Evolutionary conservation across 192 early-diverging fungal species (phyloP).

Genomic region (Coemansia sp.): DNA sequence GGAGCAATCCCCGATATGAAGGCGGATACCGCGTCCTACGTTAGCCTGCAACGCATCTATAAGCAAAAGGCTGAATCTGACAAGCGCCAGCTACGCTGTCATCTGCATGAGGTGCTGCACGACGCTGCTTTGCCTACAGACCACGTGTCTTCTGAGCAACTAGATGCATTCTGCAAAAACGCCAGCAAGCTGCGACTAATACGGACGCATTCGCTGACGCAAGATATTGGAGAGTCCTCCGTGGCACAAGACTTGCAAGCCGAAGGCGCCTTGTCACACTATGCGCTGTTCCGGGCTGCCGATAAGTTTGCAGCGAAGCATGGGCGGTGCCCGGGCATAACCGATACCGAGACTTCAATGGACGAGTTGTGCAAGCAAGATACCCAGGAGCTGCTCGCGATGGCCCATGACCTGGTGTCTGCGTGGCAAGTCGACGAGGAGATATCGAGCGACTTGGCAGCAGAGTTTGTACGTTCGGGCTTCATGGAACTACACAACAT

Average conservation of each 20-base stretch:
- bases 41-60: slow-evolving; percentile 81
- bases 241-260: neutral
- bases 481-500: slow-evolving; percentile 77
- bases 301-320: slow-evolving; percentile 19
- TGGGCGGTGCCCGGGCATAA: slow-evolving; percentile 20
- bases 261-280: slow-evolving; percentile 21
- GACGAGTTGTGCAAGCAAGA: slow-evolving; percentile 24
- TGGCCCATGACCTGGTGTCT: slow-evolving; percentile 22
- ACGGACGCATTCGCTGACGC: slow-evolving; percentile 30
- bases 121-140: slow-evolving; percentile 54
- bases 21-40: slow-evolving; percentile 84
- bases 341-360: neutral
- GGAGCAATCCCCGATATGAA: slow-evolving; percentile 97
- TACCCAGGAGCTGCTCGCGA: neutral
- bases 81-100: slow-evolving; percentile 49
- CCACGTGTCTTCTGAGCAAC: slow-evolving; percentile 60
- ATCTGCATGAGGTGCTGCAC: slow-evolving; percentile 53
- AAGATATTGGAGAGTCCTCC: slow-evolving; percentile 13
- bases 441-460: slow-evolving; percentile 16
- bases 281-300: slow-evolving; percentile 33
- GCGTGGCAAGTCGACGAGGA: slow-evolving; percentile 16
- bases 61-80: slow-evolving; percentile 77
- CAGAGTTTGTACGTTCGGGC: slow-evolving; percentile 62
- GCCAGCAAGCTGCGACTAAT: slow-evolving; percentile 66
- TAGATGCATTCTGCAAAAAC: slow-evolving; percentile 84